Evolutionary conservation across 2,329 filamentous ascomycete species (phyloP).

Genomic region (Talaromyces sp.): DNA sequence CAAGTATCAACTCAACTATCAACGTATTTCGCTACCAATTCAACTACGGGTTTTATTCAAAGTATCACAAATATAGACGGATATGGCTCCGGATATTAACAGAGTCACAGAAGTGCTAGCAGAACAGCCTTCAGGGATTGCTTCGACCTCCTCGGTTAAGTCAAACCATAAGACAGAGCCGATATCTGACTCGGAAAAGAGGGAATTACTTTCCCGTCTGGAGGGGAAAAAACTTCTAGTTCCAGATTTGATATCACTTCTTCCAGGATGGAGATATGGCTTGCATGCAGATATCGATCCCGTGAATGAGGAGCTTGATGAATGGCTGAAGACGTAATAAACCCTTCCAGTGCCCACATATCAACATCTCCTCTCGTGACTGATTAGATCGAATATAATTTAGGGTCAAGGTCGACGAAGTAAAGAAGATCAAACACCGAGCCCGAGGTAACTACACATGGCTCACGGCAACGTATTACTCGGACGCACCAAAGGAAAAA

Average conservation of each 20-base stretch:
- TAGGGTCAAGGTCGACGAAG: neutral
- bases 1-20: neutral
- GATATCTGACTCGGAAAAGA: neutral
- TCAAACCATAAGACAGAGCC: neutral
- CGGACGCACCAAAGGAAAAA: constrained; percentile 1
- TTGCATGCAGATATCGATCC: constrained; percentile 1
- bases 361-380: neutral
- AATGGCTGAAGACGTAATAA: constrained; percentile 1
- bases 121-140: neutral
- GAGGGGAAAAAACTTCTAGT: constrained; percentile 1
- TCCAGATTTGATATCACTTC: constrained; percentile 3
- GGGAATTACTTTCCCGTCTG: neutral
- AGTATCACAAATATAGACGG: neutral
- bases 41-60: neutral
- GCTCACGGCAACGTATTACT: neutral
- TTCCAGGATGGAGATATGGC: constrained; percentile 5
- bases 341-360: neutral
- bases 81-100: neutral
- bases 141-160: neutral
- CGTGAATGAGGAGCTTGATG: neutral
- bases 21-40: neutral
- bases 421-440: neutral
- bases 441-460: neutral
- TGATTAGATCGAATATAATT: neutral
- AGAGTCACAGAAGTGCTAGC: neutral